A percentile compares a stretch with the other conserved stretches of the same genome.
Evolutionary conservation across 1,284 basidiomycete genomes (phyloP).

Genomic region (Butyriboletus pseudospeciosus): DNA sequence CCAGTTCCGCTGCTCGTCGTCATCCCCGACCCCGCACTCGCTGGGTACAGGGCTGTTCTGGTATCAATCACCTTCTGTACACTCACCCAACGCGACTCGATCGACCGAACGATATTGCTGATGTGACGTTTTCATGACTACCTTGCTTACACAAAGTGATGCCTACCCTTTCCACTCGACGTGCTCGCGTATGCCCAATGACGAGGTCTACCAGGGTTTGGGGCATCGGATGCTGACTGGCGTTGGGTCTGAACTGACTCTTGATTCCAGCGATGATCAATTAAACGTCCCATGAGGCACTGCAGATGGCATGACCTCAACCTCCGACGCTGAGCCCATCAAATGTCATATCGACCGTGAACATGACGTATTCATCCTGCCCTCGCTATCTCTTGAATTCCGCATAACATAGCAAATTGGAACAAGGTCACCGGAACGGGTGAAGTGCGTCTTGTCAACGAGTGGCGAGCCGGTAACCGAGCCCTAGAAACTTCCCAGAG

Average conservation of each 20-base stretch:
- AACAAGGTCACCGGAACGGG: no score
- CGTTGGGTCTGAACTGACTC: neutral
- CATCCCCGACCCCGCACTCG: neutral
- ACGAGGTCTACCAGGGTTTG: slow-evolving; percentile 1
- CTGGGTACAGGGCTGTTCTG: neutral
- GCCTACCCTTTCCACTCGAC: neutral
- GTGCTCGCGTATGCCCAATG: neutral
- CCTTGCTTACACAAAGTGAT: neutral
- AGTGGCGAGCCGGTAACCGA: no score
- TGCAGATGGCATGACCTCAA: neutral
- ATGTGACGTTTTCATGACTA: neutral
- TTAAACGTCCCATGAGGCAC: slow-evolving; percentile 1
- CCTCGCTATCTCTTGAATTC: neutral
- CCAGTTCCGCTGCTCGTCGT: neutral
- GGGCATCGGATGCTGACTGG: neutral
- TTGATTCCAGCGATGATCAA: neutral
- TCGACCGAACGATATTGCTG: neutral
- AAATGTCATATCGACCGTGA: neutral
- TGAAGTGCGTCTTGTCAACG: no score
- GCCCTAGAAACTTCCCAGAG: no score
- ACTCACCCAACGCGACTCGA: neutral
- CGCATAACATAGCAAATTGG: neutral
- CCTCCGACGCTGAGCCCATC: neutral
- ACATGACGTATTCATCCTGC: neutral
- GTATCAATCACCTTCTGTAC: no score